Percentiles rank a stretch among this genome's conserved stretches.
Conservation (phyloP, 805 yeast species). For the Candida sanyiensis region DNA sequence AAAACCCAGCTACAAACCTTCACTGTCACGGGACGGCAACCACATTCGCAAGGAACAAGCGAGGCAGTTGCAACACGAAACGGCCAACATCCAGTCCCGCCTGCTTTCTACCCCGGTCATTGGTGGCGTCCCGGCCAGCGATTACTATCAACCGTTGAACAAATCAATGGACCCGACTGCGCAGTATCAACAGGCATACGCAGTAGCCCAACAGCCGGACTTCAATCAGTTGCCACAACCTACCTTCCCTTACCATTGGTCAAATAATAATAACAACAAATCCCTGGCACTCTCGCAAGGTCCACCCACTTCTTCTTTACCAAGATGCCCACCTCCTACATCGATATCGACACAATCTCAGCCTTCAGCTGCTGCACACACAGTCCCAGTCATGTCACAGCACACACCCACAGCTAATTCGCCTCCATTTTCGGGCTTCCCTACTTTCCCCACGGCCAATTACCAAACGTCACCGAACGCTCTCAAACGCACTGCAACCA, state of each 20-base stretch:
- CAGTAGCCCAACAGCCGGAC: background rate
- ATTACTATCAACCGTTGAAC: background rate
- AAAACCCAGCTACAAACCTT: too few relatives aligned
- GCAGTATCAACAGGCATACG: background rate
- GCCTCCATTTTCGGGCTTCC: background rate
- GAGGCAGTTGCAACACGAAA: constrained; percentile 20
- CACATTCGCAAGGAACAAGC: constrained; percentile 24
- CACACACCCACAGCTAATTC: background rate
- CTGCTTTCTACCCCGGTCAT: constrained; percentile 1
- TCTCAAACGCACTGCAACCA: constrained; percentile 10
- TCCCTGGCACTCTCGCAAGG: background rate
- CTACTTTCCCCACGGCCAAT: background rate
- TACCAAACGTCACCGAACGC: background rate
- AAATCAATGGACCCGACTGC: background rate
- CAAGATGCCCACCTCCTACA: background rate
- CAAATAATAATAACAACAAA: background rate
- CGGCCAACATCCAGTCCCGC: constrained; percentile 21
- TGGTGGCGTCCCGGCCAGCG: background rate
- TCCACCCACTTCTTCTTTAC: background rate
- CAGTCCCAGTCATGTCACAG: background rate
- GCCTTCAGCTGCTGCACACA: background rate
- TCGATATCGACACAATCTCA: background rate
- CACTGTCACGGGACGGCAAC: too few relatives aligned
- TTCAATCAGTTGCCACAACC: background rate
- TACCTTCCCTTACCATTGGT: background rate